A percentile compares a stretch with the other conserved stretches of the same genome.
Evolutionary conservation across 106 monocot genomes (phyloP).

Genomic region (Platanthera guangdongensis): DNA sequence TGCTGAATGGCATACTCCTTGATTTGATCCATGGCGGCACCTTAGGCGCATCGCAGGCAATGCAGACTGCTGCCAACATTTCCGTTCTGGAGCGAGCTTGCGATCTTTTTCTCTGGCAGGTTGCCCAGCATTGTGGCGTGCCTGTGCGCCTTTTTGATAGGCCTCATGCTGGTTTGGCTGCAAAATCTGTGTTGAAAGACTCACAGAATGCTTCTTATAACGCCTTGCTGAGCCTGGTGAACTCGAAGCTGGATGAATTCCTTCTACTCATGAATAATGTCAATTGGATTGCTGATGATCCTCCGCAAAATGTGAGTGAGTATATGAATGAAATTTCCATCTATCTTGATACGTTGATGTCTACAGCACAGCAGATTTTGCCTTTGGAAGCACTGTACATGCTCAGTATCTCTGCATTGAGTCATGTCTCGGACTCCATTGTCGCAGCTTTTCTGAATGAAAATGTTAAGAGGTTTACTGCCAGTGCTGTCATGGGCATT

Average conservation of each 20-base stretch:
- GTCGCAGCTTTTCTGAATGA: slow-evolving; percentile 44
- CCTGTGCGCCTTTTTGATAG: slow-evolving; percentile 37
- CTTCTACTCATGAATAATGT: slow-evolving; percentile 34
- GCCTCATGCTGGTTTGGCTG: slow-evolving; percentile 35
- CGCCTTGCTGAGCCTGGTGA: slow-evolving; percentile 22
- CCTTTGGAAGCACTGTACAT: slow-evolving; percentile 38
- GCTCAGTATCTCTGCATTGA: slow-evolving; percentile 29
- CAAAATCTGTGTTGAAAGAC: slow-evolving; percentile 40
- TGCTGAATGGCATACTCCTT: slow-evolving; percentile 42
- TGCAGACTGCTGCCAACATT: slow-evolving; percentile 56
- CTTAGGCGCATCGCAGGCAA: slow-evolving; percentile 32
- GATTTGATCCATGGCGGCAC: slow-evolving; percentile 27
- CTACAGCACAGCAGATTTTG: slow-evolving; percentile 40
- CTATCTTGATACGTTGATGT: slow-evolving; percentile 37
- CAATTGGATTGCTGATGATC: slow-evolving; percentile 55
- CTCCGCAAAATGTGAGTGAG: slow-evolving; percentile 39
- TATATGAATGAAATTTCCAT: slow-evolving; percentile 38
- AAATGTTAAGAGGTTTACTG: slow-evolving; percentile 50
- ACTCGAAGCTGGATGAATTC: slow-evolving; percentile 48
- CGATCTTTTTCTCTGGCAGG: slow-evolving; percentile 39
- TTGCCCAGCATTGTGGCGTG: slow-evolving; percentile 41
- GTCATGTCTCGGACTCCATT: slow-evolving; percentile 46
- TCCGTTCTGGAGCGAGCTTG: slow-evolving; percentile 38
- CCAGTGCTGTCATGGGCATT: slow-evolving; percentile 38
- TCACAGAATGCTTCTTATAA: slow-evolving; percentile 48